Evolutionary conservation across 495 filamentous ascomycete species (phyloP).

Genomic region (Neurospora sp.): DNA sequence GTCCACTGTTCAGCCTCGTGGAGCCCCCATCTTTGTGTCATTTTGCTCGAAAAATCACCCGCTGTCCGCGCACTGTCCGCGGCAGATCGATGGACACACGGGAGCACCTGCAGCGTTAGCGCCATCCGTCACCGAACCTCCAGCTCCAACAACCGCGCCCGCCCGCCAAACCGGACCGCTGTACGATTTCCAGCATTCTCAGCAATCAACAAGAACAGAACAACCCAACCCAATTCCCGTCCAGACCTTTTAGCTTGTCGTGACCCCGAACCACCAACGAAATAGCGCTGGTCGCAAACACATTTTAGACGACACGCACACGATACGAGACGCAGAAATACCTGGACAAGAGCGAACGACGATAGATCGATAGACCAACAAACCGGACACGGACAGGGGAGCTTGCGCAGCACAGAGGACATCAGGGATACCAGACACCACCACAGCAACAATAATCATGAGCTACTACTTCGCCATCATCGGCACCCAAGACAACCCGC

Average conservation of each 20-base stretch:
- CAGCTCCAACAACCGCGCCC: background rate
- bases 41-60: background rate
- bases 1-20: background rate
- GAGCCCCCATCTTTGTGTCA: background rate
- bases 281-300: background rate
- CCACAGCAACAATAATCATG: slow-evolving; percentile 39
- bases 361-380: background rate
- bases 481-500: slow-evolving; percentile 84
- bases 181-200: background rate
- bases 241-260: background rate
- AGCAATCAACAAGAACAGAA: background rate
- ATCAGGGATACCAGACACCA: background rate
- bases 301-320: background rate
- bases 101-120: background rate
- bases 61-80: background rate
- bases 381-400: background rate
- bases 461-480: slow-evolving; percentile 96
- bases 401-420: background rate
- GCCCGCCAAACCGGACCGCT: background rate
- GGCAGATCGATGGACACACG: background rate
- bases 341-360: background rate
- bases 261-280: background rate
- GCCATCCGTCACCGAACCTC: background rate
- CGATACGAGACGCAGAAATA: background rate
- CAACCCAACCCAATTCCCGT: background rate